phyloP scores from a whole-genome alignment of 2,329 filamentous ascomycete species.

The Phaeosphaeriaceae sp. region DNA sequence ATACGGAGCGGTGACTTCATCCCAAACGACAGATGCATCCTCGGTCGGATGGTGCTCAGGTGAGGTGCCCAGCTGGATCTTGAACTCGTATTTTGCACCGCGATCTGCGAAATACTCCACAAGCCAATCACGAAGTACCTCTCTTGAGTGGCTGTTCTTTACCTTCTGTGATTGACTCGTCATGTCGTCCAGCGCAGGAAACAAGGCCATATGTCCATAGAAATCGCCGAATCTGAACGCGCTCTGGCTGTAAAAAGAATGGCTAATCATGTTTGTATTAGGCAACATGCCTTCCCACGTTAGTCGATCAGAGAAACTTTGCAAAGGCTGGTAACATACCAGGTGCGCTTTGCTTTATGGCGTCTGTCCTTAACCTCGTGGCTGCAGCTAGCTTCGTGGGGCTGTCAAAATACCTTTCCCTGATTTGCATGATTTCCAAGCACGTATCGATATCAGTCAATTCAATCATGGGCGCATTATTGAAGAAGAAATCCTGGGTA shows the following conservation, averaged over 20 bases:
- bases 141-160: constrained; percentile 24
- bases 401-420: constrained; percentile 39
- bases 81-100: constrained; percentile 41
- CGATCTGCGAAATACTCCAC: constrained; percentile 22
- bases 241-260: constrained; percentile 39
- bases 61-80: constrained; percentile 39
- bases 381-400: constrained; percentile 21
- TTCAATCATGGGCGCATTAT: constrained; percentile 43
- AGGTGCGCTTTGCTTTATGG: constrained; percentile 37
- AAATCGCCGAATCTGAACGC: constrained; percentile 39
- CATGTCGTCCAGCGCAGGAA: constrained; percentile 31
- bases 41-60: constrained; percentile 39
- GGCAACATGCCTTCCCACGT: constrained; percentile 11
- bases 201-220: constrained; percentile 39
- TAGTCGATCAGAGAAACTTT: not conserved
- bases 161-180: constrained; percentile 27
- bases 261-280: constrained; percentile 50
- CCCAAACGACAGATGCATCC: constrained; percentile 40
- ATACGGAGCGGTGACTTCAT: constrained; percentile 40
- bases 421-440: constrained; percentile 40
- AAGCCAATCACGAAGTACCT: constrained; percentile 38
- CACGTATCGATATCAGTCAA: constrained; percentile 41
- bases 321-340: constrained; percentile 19
- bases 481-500: constrained; percentile 43
- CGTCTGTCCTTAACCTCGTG: constrained; percentile 40